A percentile compares a stretch with the other conserved stretches of the same genome.
These are phyloP conservation scores for Coffea eugenioides DNA, from an alignment of 257 asterid genomes.

Conservation along the genomic window DNA sequence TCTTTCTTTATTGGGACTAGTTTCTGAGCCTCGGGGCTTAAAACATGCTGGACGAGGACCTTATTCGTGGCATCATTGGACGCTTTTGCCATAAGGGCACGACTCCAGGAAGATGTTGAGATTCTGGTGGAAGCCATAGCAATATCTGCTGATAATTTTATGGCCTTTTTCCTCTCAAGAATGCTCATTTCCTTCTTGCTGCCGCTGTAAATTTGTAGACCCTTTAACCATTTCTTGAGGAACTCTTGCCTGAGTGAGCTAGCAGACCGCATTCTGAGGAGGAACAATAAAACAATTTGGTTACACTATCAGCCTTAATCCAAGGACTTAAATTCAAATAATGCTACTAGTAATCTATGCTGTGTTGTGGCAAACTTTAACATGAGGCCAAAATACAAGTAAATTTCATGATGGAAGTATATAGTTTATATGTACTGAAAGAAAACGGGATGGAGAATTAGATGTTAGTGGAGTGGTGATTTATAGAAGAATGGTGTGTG, in stretches of 20 bases:
- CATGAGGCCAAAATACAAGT: background rate
- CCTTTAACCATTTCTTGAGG: constrained; percentile 72
- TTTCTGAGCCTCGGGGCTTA: constrained; percentile 20
- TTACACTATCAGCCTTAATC: background rate
- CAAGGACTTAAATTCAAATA: background rate
- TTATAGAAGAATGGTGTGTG: background rate
- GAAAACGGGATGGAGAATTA: background rate
- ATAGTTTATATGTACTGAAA: background rate
- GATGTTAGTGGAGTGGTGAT: background rate
- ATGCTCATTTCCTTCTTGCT: constrained; percentile 49
- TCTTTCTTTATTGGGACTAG: background rate
- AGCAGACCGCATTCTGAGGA: constrained; percentile 35
- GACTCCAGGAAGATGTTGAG: constrained; percentile 50
- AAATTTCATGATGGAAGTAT: background rate
- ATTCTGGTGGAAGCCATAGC: constrained; percentile 80
- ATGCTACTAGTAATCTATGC: background rate
- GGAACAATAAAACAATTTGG: background rate
- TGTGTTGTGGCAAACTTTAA: background rate
- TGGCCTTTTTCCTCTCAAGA: constrained; percentile 57
- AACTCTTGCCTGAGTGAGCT: constrained; percentile 57
- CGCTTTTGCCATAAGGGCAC: constrained; percentile 37
- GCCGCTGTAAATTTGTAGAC: constrained; percentile 43
- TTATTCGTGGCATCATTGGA: constrained; percentile 21
- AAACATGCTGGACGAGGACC: constrained; percentile 34
- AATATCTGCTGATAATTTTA: constrained; percentile 66